Evolutionary conservation across 176 grass and related monocot species (phyloP).

Genomic region (Raddia distichophylla): DNA sequence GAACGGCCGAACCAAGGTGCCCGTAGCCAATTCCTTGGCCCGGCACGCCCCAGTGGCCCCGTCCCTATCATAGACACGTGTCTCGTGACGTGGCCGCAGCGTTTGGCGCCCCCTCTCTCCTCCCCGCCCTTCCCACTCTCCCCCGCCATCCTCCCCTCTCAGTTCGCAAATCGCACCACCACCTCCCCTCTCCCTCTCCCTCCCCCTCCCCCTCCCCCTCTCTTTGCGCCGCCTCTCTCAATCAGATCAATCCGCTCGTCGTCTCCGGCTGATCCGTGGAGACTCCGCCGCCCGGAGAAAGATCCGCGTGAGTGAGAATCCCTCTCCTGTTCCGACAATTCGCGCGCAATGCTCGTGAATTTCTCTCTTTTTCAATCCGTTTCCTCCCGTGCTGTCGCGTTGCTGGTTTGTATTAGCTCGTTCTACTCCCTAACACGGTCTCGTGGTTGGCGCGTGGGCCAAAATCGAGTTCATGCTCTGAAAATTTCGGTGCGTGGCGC

Average conservation of each 20-base stretch:
- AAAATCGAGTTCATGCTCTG: neutral
- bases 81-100: slow-evolving; percentile 72
- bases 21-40: neutral
- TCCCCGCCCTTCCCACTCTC: neutral
- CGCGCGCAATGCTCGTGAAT: slow-evolving; percentile 43
- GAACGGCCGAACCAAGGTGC: neutral
- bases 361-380: neutral
- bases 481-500: neutral
- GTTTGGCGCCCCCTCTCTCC: slow-evolving; percentile 44
- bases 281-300: slow-evolving; percentile 8
- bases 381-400: neutral
- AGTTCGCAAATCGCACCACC: neutral
- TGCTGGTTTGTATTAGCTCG: neutral
- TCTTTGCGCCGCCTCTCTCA: slow-evolving; percentile 2
- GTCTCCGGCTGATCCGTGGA: neutral
- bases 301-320: slow-evolving; percentile 44
- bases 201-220: neutral
- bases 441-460: neutral
- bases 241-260: neutral
- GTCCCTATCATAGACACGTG: slow-evolving; percentile 78
- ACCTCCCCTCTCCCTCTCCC: neutral
- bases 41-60: slow-evolving; percentile 45
- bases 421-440: neutral
- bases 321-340: neutral
- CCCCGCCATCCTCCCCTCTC: neutral